These are phyloP conservation scores for Cladophialophora exuberans DNA, from an alignment of 2,329 filamentous ascomycete genomes.

Conservation along the genomic window DNA sequence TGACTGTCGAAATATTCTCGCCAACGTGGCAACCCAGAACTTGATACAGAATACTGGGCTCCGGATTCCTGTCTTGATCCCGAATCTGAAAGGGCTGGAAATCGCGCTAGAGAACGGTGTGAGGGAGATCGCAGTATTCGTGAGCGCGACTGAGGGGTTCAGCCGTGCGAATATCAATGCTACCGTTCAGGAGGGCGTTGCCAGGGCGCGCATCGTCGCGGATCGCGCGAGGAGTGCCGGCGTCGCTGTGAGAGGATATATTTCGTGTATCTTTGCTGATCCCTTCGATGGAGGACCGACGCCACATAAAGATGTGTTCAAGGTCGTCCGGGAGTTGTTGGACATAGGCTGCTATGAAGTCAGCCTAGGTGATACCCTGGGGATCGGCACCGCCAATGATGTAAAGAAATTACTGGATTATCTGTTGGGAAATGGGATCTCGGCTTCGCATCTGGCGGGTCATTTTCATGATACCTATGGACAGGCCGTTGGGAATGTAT, in stretches of 20 bases:
- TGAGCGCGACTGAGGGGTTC: constrained; percentile 48
- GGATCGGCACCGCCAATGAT: constrained; percentile 70
- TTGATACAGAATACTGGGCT: constrained; percentile 14
- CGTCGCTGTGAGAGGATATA: constrained; percentile 40
- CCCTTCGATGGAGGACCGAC: constrained; percentile 59
- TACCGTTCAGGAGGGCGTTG: constrained; percentile 43
- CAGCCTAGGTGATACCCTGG: constrained; percentile 85
- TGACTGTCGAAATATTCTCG: constrained; percentile 38
- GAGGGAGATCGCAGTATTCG: constrained; percentile 46
- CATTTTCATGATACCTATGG: constrained; percentile 92
- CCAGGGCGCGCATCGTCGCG: constrained; percentile 39
- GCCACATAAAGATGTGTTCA: constrained; percentile 54
- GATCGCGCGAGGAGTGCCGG: constrained; percentile 35
- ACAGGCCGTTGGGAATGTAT: constrained; percentile 80
- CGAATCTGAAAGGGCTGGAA: constrained; percentile 52
- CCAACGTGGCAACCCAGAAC: constrained; percentile 3
- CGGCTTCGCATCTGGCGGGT: constrained; percentile 72
- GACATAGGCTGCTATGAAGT: constrained; percentile 92
- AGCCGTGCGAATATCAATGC: constrained; percentile 49
- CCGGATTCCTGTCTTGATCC: constrained; percentile 45
- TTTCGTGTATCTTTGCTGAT: constrained; percentile 47
- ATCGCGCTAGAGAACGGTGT: constrained; percentile 56
- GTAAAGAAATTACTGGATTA: constrained; percentile 40
- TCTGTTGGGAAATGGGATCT: constrained; percentile 56
- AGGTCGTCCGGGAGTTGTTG: constrained; percentile 62